A percentile compares a stretch with the other conserved stretches of the same genome.
Evolutionary conservation across 2,329 filamentous ascomycete species (phyloP).

Genomic region (Diaporthe citrichinensis): DNA sequence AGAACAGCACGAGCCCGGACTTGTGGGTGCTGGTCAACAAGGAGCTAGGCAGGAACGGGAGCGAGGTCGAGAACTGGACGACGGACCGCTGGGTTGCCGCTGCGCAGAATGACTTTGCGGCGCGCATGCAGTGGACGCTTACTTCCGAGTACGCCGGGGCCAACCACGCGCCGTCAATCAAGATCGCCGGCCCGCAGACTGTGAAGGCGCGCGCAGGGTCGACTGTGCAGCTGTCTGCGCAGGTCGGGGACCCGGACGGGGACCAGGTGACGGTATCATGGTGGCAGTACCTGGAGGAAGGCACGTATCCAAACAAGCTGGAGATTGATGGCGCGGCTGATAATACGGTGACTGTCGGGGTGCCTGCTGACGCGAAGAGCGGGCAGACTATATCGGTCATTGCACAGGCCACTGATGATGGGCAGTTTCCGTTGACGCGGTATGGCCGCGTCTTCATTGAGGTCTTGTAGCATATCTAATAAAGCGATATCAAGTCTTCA

Average conservation of each 20-base stretch:
- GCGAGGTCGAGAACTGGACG: not conserved
- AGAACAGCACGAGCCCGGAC: conserved; percentile 3
- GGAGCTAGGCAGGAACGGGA: not conserved
- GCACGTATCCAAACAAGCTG: not conserved
- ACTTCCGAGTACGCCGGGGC: not conserved
- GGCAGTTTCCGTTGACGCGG: conserved; percentile 20
- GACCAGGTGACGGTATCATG: conserved; percentile 2
- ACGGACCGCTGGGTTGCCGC: conserved; percentile 1
- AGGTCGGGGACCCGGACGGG: conserved; percentile 3
- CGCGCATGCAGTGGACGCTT: conserved; percentile 22
- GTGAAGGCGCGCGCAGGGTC: not conserved
- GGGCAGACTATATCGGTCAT: conserved; percentile 31
- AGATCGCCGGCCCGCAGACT: not conserved
- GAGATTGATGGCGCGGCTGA: not conserved
- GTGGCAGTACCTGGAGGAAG: conserved; percentile 27
- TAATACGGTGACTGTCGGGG: not conserved
- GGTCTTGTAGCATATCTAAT: not conserved
- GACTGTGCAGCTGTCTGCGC: not conserved
- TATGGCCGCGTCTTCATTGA: conserved; percentile 10
- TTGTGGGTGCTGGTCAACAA: conserved; percentile 17
- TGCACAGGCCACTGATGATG: conserved; percentile 15
- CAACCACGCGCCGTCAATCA: conserved; percentile 5
- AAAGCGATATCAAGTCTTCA: not conserved
- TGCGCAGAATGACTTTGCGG: conserved; percentile 29
- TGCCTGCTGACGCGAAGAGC: conserved; percentile 15